A percentile compares a stretch with the other conserved stretches of the same genome.
phyloP scores from a whole-genome alignment of 495 filamentous ascomycete genomes.

The Penicillium daleae region DNA sequence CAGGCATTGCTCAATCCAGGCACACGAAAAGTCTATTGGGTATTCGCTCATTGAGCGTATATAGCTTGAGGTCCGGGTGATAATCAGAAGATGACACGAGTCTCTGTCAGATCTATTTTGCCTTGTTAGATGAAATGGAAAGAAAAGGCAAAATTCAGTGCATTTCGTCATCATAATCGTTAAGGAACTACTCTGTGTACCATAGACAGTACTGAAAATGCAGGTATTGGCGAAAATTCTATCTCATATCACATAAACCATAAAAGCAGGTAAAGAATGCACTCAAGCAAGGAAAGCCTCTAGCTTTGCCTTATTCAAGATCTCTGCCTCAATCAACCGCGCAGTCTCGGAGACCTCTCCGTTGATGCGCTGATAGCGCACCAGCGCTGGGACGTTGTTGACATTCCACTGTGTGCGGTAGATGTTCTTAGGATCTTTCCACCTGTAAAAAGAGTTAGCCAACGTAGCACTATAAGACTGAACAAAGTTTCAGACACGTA shows the following conservation, averaged over 20 bases:
- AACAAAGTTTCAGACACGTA: slow-evolving; percentile 13
- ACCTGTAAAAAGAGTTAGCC: slow-evolving; percentile 19
- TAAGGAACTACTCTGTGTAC: background rate
- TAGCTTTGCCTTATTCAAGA: slow-evolving; percentile 31
- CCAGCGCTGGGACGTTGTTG: slow-evolving; percentile 31
- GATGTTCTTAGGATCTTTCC: slow-evolving; percentile 34
- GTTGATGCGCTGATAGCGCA: slow-evolving; percentile 33
- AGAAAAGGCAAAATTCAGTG: background rate
- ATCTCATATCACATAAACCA: background rate
- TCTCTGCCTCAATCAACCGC: slow-evolving; percentile 34
- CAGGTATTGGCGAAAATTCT: background rate
- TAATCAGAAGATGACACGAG: background rate
- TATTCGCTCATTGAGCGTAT: background rate
- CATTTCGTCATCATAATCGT: background rate
- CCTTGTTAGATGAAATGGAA: background rate
- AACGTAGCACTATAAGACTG: too few species aligned
- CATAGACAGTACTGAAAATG: background rate
- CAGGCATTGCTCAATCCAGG: too few species aligned
- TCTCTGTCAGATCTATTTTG: background rate
- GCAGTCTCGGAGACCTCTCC: slow-evolving; percentile 33
- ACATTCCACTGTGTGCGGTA: slow-evolving; percentile 35
- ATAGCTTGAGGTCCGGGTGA: background rate
- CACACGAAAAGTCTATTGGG: too few species aligned
- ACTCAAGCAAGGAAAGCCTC: slow-evolving; percentile 20
- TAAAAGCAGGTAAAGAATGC: background rate